phyloP scores from a whole-genome alignment of 208 protist species.

The Phytomonas sp. region DNA sequence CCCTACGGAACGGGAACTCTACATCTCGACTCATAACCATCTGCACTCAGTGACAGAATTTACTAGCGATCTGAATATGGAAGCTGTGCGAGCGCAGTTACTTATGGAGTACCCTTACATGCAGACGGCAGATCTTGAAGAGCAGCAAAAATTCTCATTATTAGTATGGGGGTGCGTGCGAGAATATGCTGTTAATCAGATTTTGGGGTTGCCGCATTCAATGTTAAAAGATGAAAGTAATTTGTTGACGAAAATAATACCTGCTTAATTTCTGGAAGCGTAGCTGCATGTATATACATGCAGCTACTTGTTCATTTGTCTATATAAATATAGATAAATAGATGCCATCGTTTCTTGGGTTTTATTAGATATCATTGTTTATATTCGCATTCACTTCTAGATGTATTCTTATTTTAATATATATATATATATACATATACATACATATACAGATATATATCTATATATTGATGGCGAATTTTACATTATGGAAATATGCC shows the following conservation, averaged over 20 bases:
- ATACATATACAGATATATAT: background rate
- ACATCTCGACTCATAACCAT: background rate
- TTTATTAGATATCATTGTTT: background rate
- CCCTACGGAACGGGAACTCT: background rate
- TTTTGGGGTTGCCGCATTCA: background rate
- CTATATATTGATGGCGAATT: conserved; percentile 2
- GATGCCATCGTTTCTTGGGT: background rate
- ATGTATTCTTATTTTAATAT: conserved; percentile 1
- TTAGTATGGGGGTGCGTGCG: background rate
- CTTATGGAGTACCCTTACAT: background rate
- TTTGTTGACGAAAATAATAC: background rate
- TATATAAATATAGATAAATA: conserved; percentile 10
- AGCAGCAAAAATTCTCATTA: background rate
- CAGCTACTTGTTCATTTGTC: background rate
- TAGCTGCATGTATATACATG: background rate
- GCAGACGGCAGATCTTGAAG: background rate
- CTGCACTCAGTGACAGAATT: background rate
- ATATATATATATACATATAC: background rate
- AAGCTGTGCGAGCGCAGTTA: background rate
- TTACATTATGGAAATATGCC: conserved; percentile 1
- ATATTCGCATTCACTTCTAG: conserved; percentile 1
- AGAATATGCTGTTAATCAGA: conserved; percentile 1
- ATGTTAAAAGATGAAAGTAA: background rate
- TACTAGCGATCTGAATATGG: background rate
- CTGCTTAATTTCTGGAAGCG: background rate